Evolutionary conservation across 2,329 filamentous ascomycete genomes (phyloP), one percentile per base, ranked within the genome.

Genomic region (Trichoderma sp.): DNA sequence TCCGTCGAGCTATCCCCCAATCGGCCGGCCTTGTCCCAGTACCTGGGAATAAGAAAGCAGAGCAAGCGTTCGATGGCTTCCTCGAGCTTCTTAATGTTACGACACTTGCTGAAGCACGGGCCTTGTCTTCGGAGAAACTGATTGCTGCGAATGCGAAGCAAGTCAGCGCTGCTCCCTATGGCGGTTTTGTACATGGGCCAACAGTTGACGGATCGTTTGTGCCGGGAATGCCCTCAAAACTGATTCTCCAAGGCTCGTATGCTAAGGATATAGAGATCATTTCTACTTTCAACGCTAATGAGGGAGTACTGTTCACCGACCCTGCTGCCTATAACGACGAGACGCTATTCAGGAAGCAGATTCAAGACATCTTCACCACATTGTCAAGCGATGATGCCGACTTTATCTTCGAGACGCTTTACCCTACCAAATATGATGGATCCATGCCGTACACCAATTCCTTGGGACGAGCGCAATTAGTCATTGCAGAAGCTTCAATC

Each of bases 1-100:
- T 74, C 62, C 68, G 64, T 13, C 71, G 69, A 39, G 73, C 73
- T n/a, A 73, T 74, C 50, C 59, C 65, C 15, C 55, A 71, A 23
- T 72, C 71, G 0, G 62, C 70, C 15, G 73, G 68, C 0, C 50
- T 67, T 26, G 47, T 68, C 7, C 68, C 71, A 13, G 23, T 70
- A 11, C 63, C 73, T 43, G 43, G 58, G 9, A 73, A 73, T 20
- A 23, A 20, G 17, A 20, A 68, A 11, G 63, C 61, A 55, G 70
- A 71, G 23, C 32, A 71, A 1, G 61, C 43, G 1, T 71, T 71
- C 64, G 30, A 59, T 23, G 47, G 63, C 4, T 74, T 71, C 20
- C 61, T 67, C 7, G 57, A 47, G 7, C 32, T 58, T 39, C 71
- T 71, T 3, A 73, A 73, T 15, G 68, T 73, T 20, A 64, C 43